A percentile compares a stretch with the other conserved stretches of the same genome.
These are phyloP conservation scores for Botrytis medusae DNA, from an alignment of 2,329 filamentous ascomycete species.

Conservation along the genomic window DNA sequence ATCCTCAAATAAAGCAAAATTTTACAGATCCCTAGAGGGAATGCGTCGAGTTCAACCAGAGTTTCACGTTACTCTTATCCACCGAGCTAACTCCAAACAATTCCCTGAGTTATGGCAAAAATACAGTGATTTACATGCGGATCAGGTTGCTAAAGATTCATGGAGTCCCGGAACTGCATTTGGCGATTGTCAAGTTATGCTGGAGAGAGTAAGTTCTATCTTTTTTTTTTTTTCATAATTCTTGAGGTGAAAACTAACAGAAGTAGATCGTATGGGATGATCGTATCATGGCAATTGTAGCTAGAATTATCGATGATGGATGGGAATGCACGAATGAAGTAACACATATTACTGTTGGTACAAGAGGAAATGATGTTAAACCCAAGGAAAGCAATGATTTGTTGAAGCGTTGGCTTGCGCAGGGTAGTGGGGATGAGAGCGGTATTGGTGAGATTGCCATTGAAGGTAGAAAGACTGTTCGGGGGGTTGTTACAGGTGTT, in stretches of 20 bases:
- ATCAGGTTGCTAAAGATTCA: slow-evolving; percentile 33
- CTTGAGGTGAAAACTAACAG: neutral
- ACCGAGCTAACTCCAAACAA: slow-evolving; percentile 63
- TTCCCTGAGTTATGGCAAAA: slow-evolving; percentile 72
- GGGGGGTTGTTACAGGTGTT: slow-evolving; percentile 37
- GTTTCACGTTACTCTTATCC: slow-evolving; percentile 94
- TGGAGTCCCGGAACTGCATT: slow-evolving; percentile 47
- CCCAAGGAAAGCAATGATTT: slow-evolving; percentile 93
- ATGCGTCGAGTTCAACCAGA: slow-evolving; percentile 73
- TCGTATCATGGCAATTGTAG: slow-evolving; percentile 88
- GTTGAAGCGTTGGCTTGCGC: slow-evolving; percentile 70
- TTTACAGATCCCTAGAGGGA: slow-evolving; percentile 75
- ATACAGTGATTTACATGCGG: slow-evolving; percentile 61
- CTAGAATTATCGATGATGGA: slow-evolving; percentile 62
- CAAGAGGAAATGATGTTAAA: slow-evolving; percentile 71
- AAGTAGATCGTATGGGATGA: slow-evolving; percentile 75
- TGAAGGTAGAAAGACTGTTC: slow-evolving; percentile 32
- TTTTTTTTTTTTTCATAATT: neutral
- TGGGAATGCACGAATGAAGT: slow-evolving; percentile 76
- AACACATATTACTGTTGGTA: slow-evolving; percentile 89
- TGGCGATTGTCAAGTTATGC: slow-evolving; percentile 62
- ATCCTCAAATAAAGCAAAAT: slow-evolving; percentile 53
- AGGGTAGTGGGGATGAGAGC: slow-evolving; percentile 45
- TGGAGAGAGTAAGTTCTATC: slow-evolving; percentile 54
- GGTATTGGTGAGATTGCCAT: slow-evolving; percentile 39